phyloP scores from a whole-genome alignment of 176 grass and related monocot species.

The Juncus inflexus region DNA sequence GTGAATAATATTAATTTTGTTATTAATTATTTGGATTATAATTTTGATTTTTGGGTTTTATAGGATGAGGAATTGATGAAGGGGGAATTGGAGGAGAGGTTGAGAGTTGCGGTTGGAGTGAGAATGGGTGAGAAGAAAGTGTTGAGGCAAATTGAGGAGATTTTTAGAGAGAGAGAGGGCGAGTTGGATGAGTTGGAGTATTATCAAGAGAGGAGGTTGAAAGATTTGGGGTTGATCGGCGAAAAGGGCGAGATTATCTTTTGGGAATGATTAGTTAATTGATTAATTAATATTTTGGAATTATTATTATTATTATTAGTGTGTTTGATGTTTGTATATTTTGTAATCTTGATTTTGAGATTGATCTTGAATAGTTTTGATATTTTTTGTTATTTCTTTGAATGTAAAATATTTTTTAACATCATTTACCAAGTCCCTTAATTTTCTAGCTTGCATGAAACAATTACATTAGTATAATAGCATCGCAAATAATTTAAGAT shows the following conservation, averaged over 20 bases:
- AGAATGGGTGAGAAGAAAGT: constrained; percentile 87
- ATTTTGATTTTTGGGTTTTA: constrained; percentile 24
- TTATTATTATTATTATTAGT: constrained; percentile 4
- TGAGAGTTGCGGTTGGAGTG: constrained; percentile 52
- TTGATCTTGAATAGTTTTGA: not conserved
- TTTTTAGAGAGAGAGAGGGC: constrained; percentile 66
- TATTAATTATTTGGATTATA: constrained; percentile 2
- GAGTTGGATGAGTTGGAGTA: constrained; percentile 89
- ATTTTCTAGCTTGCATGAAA: not conserved
- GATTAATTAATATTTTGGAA: not conserved
- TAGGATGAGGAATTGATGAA: constrained; percentile 74
- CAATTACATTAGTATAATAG: not conserved
- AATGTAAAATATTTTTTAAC: not conserved
- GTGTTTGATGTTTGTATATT: not conserved
- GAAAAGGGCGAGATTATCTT: constrained; percentile 98
- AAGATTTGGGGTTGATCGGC: constrained; percentile 68
- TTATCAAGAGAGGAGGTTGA: constrained; percentile 93
- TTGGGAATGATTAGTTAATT: constrained; percentile 63
- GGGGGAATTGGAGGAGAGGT: constrained; percentile 44
- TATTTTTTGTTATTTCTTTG: not conserved
- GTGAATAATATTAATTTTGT: not conserved
- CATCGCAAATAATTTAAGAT: not conserved
- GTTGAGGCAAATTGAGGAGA: constrained; percentile 67
- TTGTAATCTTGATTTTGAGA: not conserved
- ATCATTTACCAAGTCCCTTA: not conserved